Base-by-base conservation (phyloP, 169 alveolate species). In the Eimeria falciformis region DNA sequence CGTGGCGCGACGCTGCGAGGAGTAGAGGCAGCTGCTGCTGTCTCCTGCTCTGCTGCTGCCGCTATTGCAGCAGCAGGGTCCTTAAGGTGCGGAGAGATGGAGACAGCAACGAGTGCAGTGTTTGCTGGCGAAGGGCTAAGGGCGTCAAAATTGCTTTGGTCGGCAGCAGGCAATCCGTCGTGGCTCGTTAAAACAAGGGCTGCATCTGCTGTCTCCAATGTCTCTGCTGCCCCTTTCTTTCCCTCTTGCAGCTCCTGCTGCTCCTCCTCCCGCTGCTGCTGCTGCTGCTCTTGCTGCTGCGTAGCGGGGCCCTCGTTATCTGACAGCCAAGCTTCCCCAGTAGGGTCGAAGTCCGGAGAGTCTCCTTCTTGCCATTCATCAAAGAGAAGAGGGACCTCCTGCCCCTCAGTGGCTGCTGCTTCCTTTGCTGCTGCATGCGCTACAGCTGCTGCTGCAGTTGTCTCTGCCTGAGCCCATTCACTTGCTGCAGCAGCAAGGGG, bases 391-490 rank as follows among this genome's bases (percentile, higher is more conserved):
- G 33, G 47, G 69, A 29, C 33, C 69, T 12, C 69, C 18, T 21
- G 29, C 17, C 12, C 84, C 17, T 27, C 79, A n/a, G 18, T 18
- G 5, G 84, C 65, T 18, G 62, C 4, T 17, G 27, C 27, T 17
- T 23, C 5, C 14, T 25, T 71, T 47, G 88, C 88, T 78, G 69
- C 88, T 46, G 56, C 85, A 12, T 53, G n/a, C 37, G 66, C 85
- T 75, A 65, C 85, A 43, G 56, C 83, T 43, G 85, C 85, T 43
- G 85, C 85, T 75, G 85, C 85, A 21, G 85, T 43, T 40, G 65
- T 18, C 3, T 21, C 79, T 50, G 58, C 14, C 21, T 50, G 21
- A 14, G 58, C 14, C 58, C 58, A 50, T 7, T 50, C 58, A 50
- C 58, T 50, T 50, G 58, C 58, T 50, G 58, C 58, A 50, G 58